These are phyloP conservation scores for Nidula microcarpa DNA, from an alignment of 768 basidiomycete genomes.

Conservation along the genomic window DNA sequence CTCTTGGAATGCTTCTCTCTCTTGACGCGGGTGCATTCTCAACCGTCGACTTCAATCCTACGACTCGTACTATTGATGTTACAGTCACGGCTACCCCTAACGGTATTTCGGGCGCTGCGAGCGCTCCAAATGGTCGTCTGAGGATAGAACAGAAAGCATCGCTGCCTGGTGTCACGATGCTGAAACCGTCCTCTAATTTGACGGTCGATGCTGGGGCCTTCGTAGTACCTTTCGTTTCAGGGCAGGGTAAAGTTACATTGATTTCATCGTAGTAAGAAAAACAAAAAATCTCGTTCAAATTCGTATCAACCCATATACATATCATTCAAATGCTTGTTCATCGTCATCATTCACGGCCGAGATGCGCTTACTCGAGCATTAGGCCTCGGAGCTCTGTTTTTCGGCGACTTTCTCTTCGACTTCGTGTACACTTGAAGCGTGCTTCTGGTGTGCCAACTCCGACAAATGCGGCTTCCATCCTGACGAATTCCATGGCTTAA, in stretches of 20 bases:
- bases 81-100: constrained; percentile 36
- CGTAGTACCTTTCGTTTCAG: constrained; percentile 37
- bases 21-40: constrained; percentile 53
- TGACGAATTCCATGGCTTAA: constrained; percentile 64
- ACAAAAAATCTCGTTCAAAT: neutral
- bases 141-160: constrained; percentile 39
- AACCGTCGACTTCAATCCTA: constrained; percentile 34
- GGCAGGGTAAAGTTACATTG: constrained; percentile 32
- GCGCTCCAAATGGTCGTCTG: constrained; percentile 42
- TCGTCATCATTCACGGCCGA: neutral
- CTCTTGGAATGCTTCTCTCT: constrained; percentile 40
- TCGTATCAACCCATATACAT: neutral
- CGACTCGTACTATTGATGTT: constrained; percentile 30
- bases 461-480: constrained; percentile 52
- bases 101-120: constrained; percentile 35
- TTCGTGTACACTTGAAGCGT: neutral
- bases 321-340: neutral
- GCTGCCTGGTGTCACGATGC: constrained; percentile 29
- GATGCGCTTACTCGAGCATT: neutral
- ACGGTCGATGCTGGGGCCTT: constrained; percentile 43
- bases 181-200: constrained; percentile 36
- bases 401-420: neutral
- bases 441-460: constrained; percentile 35
- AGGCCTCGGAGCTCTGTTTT: neutral
- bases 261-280: neutral